These are phyloP conservation scores for Fusarium sp. DNA, from an alignment of 2,329 filamentous ascomycete genomes.

Conservation along the genomic window DNA sequence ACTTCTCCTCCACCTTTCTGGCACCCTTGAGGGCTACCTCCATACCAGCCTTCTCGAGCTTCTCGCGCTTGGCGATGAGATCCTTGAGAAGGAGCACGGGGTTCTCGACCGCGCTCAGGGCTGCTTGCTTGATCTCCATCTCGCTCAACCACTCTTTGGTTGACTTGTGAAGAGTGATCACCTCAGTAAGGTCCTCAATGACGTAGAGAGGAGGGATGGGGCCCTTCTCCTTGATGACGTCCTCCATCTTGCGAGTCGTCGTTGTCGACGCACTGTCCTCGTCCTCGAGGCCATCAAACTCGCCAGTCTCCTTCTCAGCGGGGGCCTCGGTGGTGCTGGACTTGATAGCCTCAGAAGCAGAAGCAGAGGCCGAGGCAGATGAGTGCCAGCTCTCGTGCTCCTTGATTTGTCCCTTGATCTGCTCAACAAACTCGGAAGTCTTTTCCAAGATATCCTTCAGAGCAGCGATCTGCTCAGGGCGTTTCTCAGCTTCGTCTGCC, in stretches of 20 bases:
- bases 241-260: slow-evolving; percentile 60
- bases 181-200: slow-evolving; percentile 75
- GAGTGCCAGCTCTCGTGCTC: slow-evolving; percentile 74
- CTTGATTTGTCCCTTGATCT: slow-evolving; percentile 76
- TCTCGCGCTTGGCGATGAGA: slow-evolving; percentile 74
- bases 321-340: slow-evolving; percentile 58
- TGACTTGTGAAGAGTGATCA: slow-evolving; percentile 72
- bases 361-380: slow-evolving; percentile 65
- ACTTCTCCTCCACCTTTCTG: slow-evolving; percentile 64
- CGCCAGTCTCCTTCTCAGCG: slow-evolving; percentile 62
- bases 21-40: slow-evolving; percentile 79
- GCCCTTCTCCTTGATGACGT: slow-evolving; percentile 59
- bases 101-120: slow-evolving; percentile 77
- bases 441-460: slow-evolving; percentile 79
- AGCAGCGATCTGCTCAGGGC: slow-evolving; percentile 76
- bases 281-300: slow-evolving; percentile 84
- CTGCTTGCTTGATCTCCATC: slow-evolving; percentile 77
- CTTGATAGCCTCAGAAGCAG: slow-evolving; percentile 55
- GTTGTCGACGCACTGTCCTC: slow-evolving; percentile 63
- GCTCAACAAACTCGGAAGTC: slow-evolving; percentile 76
- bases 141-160: slow-evolving; percentile 81
- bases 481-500: slow-evolving; percentile 76
- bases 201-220: slow-evolving; percentile 77
- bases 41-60: slow-evolving; percentile 77
- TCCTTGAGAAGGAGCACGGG: slow-evolving; percentile 81